These are phyloP conservation scores for Pouteria glomerata DNA, from an alignment of 148 eudicot species.

Conservation along the genomic window DNA sequence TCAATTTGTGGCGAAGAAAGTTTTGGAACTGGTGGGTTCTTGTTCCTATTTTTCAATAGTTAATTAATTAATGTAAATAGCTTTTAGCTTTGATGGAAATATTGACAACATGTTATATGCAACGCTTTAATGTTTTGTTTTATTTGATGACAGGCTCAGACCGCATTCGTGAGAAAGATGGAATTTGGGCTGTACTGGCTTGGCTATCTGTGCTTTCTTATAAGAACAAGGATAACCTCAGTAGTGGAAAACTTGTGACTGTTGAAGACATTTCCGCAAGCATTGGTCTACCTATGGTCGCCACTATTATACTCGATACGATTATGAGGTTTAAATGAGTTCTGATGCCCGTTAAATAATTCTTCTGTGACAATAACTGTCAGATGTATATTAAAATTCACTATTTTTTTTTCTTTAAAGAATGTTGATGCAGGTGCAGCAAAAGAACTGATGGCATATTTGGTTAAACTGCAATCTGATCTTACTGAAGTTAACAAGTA, in stretches of 20 bases:
- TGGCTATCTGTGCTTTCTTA: constrained; percentile 88
- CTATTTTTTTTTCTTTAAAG: constrained; percentile 35
- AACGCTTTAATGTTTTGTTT: background rate
- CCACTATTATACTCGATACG: constrained; percentile 90
- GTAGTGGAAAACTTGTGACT: constrained; percentile 70
- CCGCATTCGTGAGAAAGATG: constrained; percentile 95
- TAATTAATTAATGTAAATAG: background rate
- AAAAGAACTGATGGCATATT: constrained; percentile 81
- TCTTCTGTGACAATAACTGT: background rate
- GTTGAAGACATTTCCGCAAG: constrained; percentile 92
- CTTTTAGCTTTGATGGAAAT: too few species aligned
- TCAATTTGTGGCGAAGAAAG: constrained; percentile 98
- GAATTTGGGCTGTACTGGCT: constrained; percentile 98
- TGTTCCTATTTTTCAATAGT: constrained; percentile 1
- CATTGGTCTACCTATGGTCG: constrained; percentile 95
- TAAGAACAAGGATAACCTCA: constrained; percentile 67
- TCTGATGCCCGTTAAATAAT: background rate
- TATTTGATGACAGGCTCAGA: constrained; percentile 63
- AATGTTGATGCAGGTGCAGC: constrained; percentile 93
- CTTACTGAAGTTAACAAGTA: constrained; percentile 84
- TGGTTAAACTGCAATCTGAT: constrained; percentile 79
- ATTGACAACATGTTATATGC: too few species aligned
- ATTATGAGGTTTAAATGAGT: constrained; percentile 99
- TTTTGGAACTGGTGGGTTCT: constrained; percentile 82
- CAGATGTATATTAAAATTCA: constrained; percentile 5